These are phyloP conservation scores for Wakefieldia striispora DNA, from an alignment of 768 basidiomycete species.

Conservation along the genomic window DNA sequence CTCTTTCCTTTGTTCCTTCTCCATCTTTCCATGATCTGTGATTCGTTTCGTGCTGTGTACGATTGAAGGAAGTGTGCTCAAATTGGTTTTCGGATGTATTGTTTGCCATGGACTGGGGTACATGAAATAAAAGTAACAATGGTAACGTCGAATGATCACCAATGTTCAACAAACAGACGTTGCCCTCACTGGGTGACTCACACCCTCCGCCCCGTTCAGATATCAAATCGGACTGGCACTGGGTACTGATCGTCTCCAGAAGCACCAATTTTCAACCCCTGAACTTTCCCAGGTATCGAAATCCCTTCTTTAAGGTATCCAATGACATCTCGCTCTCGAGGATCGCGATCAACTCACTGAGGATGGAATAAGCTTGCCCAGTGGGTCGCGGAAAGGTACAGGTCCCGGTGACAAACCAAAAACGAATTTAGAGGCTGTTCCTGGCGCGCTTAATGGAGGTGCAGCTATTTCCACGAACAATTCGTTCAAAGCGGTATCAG, in stretches of 20 bases:
- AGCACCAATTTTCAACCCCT: constrained; percentile 43
- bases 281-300: constrained; percentile 39
- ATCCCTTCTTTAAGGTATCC: constrained; percentile 32
- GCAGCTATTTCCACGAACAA: constrained; percentile 16
- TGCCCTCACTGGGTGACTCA: constrained; percentile 9
- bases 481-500: background rate
- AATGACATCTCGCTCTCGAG: constrained; percentile 40
- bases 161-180: constrained; percentile 28
- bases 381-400: constrained; percentile 42
- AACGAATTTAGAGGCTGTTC: constrained; percentile 13
- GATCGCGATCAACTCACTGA: constrained; percentile 42
- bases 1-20: background rate
- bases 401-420: constrained; percentile 38
- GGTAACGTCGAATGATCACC: background rate
- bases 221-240: background rate
- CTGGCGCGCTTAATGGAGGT: too few relatives aligned
- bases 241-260: constrained; percentile 19
- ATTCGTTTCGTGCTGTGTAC: constrained; percentile 11
- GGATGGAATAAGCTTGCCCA: constrained; percentile 40
- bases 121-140: background rate
- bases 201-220: background rate
- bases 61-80: constrained; percentile 3
- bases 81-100: constrained; percentile 6
- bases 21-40: constrained; percentile 6
- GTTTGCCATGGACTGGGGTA: background rate